Conservation (phyloP, 2,329 filamentous ascomycete genomes). For the Ilyonectria mors-panacis region DNA sequence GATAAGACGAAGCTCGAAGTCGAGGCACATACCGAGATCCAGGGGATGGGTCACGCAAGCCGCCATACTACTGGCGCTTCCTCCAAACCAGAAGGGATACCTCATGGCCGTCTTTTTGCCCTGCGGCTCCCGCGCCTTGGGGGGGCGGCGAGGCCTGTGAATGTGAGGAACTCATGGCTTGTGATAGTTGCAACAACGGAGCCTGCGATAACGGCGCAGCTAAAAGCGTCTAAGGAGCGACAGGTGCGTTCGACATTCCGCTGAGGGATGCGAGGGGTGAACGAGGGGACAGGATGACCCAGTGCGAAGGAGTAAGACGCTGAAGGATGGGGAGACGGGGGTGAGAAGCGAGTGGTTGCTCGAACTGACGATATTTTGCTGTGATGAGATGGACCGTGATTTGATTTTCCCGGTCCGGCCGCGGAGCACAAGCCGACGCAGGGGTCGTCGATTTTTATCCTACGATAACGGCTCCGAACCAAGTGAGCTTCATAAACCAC, state of each 20-base stretch:
- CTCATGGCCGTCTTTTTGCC: conserved; percentile 60
- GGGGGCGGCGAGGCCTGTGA: conserved; percentile 37
- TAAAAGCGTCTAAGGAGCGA: conserved; percentile 22
- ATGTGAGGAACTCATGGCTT: conserved; percentile 41
- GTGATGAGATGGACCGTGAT: conserved; percentile 20
- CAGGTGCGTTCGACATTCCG: conserved; percentile 30
- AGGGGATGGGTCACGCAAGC: conserved; percentile 94
- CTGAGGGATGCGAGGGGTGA: conserved; percentile 13
- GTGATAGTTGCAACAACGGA: conserved; percentile 2
- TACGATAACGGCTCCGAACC: conserved; percentile 12
- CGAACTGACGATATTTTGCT: conserved; percentile 27
- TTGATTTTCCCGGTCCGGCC: conserved; percentile 31
- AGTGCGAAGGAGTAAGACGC: neutral
- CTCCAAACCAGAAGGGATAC: conserved; percentile 97
- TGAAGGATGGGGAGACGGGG: neutral
- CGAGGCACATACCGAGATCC: conserved; percentile 80
- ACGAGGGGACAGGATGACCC: conserved; percentile 21
- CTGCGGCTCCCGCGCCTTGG: conserved; percentile 47
- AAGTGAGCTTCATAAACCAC: no score
- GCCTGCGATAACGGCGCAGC: conserved; percentile 22
- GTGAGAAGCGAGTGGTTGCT: conserved; percentile 7
- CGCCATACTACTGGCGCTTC: conserved; percentile 92
- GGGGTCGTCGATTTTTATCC: conserved; percentile 12
- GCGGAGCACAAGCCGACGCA: conserved; percentile 23
- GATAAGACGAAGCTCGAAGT: neutral